Conservation (phyloP, 768 basidiomycete genomes). For the Tulasnella sp. region DNA sequence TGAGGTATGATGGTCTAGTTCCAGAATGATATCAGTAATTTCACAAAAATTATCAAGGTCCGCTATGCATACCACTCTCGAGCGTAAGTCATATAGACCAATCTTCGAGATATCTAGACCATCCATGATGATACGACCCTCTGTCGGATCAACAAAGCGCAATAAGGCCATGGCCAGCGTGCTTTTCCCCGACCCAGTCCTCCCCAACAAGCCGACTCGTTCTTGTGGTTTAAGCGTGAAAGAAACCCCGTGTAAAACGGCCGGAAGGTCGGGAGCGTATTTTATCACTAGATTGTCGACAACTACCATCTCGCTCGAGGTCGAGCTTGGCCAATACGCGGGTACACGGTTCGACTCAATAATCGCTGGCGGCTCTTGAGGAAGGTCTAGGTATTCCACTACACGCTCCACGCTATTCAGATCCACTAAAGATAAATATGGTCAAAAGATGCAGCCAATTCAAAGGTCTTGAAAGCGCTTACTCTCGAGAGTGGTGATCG, state of each 20-base stretch:
- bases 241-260: slow-evolving; percentile 51
- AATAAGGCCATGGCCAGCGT: slow-evolving; percentile 80
- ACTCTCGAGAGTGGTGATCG: slow-evolving; percentile 57
- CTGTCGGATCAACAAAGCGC: slow-evolving; percentile 74
- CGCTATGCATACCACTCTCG: slow-evolving; percentile 26
- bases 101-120: slow-evolving; percentile 83
- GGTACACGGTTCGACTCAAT: slow-evolving; percentile 69
- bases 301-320: slow-evolving; percentile 43
- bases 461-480: slow-evolving; percentile 24
- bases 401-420: slow-evolving; percentile 74
- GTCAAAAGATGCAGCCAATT: not conserved
- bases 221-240: slow-evolving; percentile 63
- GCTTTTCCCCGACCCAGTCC: slow-evolving; percentile 48
- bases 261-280: slow-evolving; percentile 31
- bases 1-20: slow-evolving; percentile 35
- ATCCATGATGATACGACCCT: slow-evolving; percentile 73
- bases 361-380: slow-evolving; percentile 71
- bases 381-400: slow-evolving; percentile 81
- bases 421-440: slow-evolving; percentile 20
- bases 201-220: slow-evolving; percentile 67
- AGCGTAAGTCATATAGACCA: slow-evolving; percentile 71
- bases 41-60: not conserved
- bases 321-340: slow-evolving; percentile 85
- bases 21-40: slow-evolving; percentile 10
- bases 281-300: slow-evolving; percentile 65